Base-by-base conservation (phyloP, 2,329 filamentous ascomycete genomes). In the Corniculantispora saksenae region DNA sequence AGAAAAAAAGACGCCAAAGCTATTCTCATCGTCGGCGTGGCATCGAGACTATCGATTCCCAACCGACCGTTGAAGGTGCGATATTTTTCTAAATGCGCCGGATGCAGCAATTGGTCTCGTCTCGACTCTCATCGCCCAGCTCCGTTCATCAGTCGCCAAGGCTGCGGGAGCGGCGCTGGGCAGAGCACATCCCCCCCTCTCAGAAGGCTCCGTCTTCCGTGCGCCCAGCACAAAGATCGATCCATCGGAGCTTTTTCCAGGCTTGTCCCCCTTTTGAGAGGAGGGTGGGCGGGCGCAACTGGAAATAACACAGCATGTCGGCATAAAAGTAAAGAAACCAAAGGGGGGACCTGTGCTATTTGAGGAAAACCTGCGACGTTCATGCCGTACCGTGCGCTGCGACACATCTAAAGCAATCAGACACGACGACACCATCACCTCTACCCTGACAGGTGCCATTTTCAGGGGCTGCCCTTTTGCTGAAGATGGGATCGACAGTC, bases 401-500 rank as follows among this genome's bases (percentile, higher is more conserved):
- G 38, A 43, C 38, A 43, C 38, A 43, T 43, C 38, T 43, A 43
- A 43, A 15, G 38, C 38, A 43, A 43, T 43, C 38, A 7, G 38
- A 43, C 12, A 13, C 3, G 38, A 43, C 38, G 35, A 43, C 12
- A 19, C 38, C 38, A 43, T 15, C 4, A 43, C 12, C 38, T 38
- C 38, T 13, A 4, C 12, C 38, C 38, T 13, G 17, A 43, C 38
- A 3, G 17, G 38, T 13, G 38, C n/a, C 9, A 43, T 43, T 43
- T 32, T 43, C 38, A 43, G 38, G 38, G 38, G 38, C 21, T 43
- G 54, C 13, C 43, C 38, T 13, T 12, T 25, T 60, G 47, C 47
- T 53, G 47, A 61, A 61, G 58, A 61, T 53, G 58, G 38, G 47
- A 61, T 61, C 58, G 58, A 29, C 38, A 19, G 6, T 13, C 6